Evolutionary conservation across 192 early-diverging fungal species (phyloP).

Genomic region (Entomortierella lignicola): DNA sequence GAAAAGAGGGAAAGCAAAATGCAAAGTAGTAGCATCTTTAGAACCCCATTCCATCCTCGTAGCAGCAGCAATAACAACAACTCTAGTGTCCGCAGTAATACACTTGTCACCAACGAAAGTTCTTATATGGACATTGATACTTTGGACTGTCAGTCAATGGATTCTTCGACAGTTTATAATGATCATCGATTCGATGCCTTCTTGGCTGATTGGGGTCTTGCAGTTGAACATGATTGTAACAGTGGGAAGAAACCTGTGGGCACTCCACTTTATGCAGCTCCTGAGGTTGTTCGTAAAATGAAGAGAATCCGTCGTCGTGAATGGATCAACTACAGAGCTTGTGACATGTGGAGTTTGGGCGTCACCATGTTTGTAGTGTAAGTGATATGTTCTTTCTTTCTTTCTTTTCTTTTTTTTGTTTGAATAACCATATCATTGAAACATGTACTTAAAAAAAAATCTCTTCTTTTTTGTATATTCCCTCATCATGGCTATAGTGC

Average conservation of each 20-base stretch:
- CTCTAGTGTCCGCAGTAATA: slow-evolving; percentile 32
- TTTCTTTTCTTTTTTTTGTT: background rate
- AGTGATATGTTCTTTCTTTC: slow-evolving; percentile 4
- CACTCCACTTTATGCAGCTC: slow-evolving; percentile 44
- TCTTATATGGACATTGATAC: slow-evolving; percentile 20
- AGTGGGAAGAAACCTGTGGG: slow-evolving; percentile 46
- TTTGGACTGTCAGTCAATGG: slow-evolving; percentile 28
- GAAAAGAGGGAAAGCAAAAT: background rate
- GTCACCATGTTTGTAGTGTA: slow-evolving; percentile 57
- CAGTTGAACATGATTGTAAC: slow-evolving; percentile 46
- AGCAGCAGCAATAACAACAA: slow-evolving; percentile 10
- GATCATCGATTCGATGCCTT: slow-evolving; percentile 45
- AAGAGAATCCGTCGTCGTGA: slow-evolving; percentile 45
- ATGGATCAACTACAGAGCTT: slow-evolving; percentile 54
- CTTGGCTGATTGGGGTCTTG: slow-evolving; percentile 50
- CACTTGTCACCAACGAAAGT: slow-evolving; percentile 20
- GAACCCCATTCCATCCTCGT: slow-evolving; percentile 6
- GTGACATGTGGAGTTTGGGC: slow-evolving; percentile 54
- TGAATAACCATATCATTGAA: too few relatives aligned
- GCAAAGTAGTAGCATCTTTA: background rate
- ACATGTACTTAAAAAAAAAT: too few relatives aligned
- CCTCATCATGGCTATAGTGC: slow-evolving; percentile 11
- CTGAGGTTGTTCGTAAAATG: slow-evolving; percentile 52
- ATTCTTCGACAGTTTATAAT: slow-evolving; percentile 43
- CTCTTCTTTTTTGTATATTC: background rate